Evolutionary conservation across 1,139 yeast genomes (phyloP), one percentile per base, ranked within the genome.

Genomic region (Debaryomycetaceae sp.): DNA sequence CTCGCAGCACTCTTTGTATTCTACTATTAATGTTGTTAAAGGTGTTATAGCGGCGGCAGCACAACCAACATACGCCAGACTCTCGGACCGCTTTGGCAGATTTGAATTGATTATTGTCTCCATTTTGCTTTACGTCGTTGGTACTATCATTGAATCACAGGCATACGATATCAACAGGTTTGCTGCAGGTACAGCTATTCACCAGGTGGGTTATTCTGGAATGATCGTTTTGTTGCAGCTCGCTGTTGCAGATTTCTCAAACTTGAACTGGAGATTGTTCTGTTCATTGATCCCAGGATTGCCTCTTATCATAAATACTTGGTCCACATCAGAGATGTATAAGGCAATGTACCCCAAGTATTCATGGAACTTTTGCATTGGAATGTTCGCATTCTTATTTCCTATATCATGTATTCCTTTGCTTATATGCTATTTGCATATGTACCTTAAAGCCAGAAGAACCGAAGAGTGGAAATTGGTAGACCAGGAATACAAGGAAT

Each of bases 341-440:
- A 50, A 37, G 28, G 51, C 51, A n/a, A 50, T 59, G 32, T 53
- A 52, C 26, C 48, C 53, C n/a, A 32, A 42, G 6, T 60, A 67
- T 56, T 47, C 61, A 2, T 84, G 94, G 94, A 71, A 77, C 30
- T 84, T 83, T 79, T 82, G 83, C 51, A 80, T 83, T 50, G 91
- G 84, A 32, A 83, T 84, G 76, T 85, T 87, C 87, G 89, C 89
- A 1, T 81, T 83, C 53, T 81, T 85, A 45, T 73, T 81, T 65
- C 91, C 92, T 19, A 66, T 83, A 28, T 57, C 78, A 5, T 69
- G 82, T 50, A 42, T 84, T 17, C 92, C 92, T 18, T 61, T 85
- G 41, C 50, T 81, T 22, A 45, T 47, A 8, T 74, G 83, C 50
- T 65, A 81, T 51, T 31, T 70, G 8, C 84, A 82, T 56, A 81